Conservation (phyloP, 345 rosid genomes). For the Excoecaria agallocha region DNA sequence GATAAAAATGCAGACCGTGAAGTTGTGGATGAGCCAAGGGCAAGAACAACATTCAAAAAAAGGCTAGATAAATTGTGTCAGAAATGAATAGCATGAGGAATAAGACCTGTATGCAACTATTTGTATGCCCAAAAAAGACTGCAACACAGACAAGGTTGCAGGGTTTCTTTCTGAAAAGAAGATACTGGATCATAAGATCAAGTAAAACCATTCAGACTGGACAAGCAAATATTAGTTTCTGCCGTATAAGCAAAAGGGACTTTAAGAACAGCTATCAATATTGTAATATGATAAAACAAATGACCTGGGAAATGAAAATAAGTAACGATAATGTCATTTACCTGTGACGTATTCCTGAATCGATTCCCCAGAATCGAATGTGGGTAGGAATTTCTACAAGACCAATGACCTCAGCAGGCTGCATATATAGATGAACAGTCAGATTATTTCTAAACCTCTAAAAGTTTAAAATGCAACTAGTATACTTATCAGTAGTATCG, state of each 20-base stretch:
- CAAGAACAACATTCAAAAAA: background rate
- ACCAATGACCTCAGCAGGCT: slow-evolving; percentile 98
- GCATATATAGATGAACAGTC: slow-evolving; percentile 21
- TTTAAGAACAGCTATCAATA: background rate
- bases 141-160: no score
- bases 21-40: background rate
- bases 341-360: slow-evolving; percentile 99
- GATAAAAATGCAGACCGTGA: background rate
- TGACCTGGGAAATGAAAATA: background rate
- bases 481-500: slow-evolving; percentile 8
- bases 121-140: background rate
- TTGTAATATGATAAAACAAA: background rate
- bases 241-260: background rate
- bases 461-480: slow-evolving; percentile 10
- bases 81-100: background rate
- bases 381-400: slow-evolving; percentile 95
- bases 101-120: background rate
- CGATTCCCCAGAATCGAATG: slow-evolving; percentile 97
- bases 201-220: background rate
- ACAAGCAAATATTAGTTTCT: background rate
- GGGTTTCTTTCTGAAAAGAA: background rate
- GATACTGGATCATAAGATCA: background rate
- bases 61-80: background rate
- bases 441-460: slow-evolving; percentile 15
- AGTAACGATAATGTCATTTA: slow-evolving; percentile 20